These are phyloP conservation scores for Populus hybrid DNA, from an alignment of 441 rosid genomes.

Conservation along the genomic window DNA sequence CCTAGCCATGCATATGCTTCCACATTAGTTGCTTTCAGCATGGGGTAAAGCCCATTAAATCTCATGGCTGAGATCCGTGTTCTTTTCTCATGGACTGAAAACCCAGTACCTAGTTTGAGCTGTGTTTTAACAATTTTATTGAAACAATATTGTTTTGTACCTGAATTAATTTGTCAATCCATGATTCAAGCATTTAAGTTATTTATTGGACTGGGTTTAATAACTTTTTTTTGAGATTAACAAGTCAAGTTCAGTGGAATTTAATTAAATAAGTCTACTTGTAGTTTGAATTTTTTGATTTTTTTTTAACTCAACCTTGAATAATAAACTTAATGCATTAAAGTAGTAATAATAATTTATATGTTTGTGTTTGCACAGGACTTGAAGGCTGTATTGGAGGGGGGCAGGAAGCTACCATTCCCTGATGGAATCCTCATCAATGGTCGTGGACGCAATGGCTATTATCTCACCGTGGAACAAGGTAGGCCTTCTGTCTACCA, in stretches of 20 bases:
- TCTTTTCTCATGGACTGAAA: too few species aligned
- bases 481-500: constrained; percentile 27
- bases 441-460: constrained; percentile 72
- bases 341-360: neutral
- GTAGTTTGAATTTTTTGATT: neutral
- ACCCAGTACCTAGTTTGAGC: too few species aligned
- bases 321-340: neutral
- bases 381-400: constrained; percentile 51
- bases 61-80: neutral
- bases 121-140: too few species aligned
- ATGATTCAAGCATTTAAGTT: too few species aligned
- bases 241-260: neutral
- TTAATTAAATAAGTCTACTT: neutral
- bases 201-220: too few species aligned
- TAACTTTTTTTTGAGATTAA: too few species aligned
- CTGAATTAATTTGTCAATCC: too few species aligned
- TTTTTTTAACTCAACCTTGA: neutral
- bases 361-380: constrained; percentile 25
- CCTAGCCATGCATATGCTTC: constrained; percentile 11
- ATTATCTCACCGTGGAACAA: constrained; percentile 61
- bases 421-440: constrained; percentile 90
- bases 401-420: constrained; percentile 54
- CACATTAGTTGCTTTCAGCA: neutral
- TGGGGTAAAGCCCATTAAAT: neutral
- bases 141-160: too few species aligned